Evolutionary conservation across 805 yeast species (phyloP), one percentile per base, ranked within the genome.

Genomic region (Komagataella pastoris): DNA sequence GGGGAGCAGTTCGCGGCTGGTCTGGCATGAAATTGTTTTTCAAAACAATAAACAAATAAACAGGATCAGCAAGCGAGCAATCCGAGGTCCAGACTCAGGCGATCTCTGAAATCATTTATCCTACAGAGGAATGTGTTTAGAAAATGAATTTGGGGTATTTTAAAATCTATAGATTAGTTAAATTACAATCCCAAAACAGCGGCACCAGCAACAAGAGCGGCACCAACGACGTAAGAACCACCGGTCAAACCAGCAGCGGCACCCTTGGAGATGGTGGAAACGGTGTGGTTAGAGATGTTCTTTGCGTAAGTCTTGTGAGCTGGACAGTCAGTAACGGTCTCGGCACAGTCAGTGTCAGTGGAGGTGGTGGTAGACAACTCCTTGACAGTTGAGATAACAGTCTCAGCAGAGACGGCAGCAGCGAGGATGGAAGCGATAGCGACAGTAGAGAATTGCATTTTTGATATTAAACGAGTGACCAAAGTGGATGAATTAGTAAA

Each of bases 281-380:
- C 55, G 44, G 57, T 54, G 30, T 59, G 51, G 47, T 44, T 44
- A 17, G 47, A 44, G 43, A 59, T 52, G 54, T 57, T 54, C 23
- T 30, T n/a, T n/a, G n/a, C n/a, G 23, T 21, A 21, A 21, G 23
- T 21, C 23, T 21, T 21, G 47, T 56, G 51, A 57, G 53, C 53
- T 58, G 77, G 77, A 66, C 79, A 75, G 70, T 68, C 60, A 57
- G 79, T 74, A 62, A 73, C 76, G 50, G 61, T 59, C 18, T 70
- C 57, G 50, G 57, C 75, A 66, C 77, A 74, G 53, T 71, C 65
- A 58, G 74, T 69, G 71, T 73, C 64, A 64, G 80, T 73, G 54
- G 65, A 76, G 61, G 72, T 63, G 57, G 71, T 66, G 56, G 73
- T 66, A 55, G 66, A 55, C 48, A 58, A 56, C 21, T 61, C 66